Base-by-base conservation (phyloP, 2,329 filamentous ascomycete genomes). In the Lachnellula cervina region DNA sequence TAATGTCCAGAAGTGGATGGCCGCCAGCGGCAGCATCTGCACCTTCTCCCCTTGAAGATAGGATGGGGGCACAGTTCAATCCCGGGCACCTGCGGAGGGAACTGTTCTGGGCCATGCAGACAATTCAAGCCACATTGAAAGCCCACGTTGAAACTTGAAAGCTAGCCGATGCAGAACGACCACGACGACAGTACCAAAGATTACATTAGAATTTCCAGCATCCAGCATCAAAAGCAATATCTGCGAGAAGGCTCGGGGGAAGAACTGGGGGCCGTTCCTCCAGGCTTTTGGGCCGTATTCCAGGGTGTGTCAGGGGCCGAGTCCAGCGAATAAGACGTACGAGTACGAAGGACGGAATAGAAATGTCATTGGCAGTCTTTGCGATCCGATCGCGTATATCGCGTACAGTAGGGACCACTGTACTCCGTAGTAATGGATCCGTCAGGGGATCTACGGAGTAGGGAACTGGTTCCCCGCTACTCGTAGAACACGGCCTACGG, bases 11-110 rank as follows among this genome's bases (percentile, higher is more conserved):
- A 59, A 54, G 16, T 23, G 55, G 56, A 50, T 53, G 34, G 51
- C 38, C 48, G 52, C 54, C 59, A 57, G 56, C 50, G 58, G 55
- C 43, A 58, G 49, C 32, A 51, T 53, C 45, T 58, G 48, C 54
- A 45, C 45, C 37, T 51, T 38, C 19, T 42, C 38, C 40, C n/a
- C 32, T 46, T 42, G 37, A 37, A 44, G 37, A 46, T 50, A 34
- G 13, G 51, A 14, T 32, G 28, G 47, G 51, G 55, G 55, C 51
- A 57, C 51, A 54, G 51, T 47, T 43, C 28, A 43, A 34, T 49
- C 56, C 45, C 55, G 52, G 60, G 58, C 60, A 55, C 25, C 51
- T 54, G 55, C 58, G 56, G 54, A 49, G 51, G 51, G 48, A 53
- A 37, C 49, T 52, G 38, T 19, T 35, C 38, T 50, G 42, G 47